Percentiles rank a stretch among this genome's conserved stretches.
Conservation (phyloP, 805 yeast species). For the Brettanomyces nanus region DNA sequence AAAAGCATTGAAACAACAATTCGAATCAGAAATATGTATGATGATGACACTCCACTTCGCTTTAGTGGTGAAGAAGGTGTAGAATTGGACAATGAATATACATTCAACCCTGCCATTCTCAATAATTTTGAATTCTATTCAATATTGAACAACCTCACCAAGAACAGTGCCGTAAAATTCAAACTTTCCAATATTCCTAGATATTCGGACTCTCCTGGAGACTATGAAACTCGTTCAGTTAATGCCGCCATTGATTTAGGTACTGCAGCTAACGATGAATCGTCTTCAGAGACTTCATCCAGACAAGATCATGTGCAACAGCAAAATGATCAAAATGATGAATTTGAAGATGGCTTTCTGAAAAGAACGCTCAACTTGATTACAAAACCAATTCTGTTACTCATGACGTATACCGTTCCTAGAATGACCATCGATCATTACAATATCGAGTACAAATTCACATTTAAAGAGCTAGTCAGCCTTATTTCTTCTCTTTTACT, state of each 20-base stretch:
- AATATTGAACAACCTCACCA: conserved; percentile 18
- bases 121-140: conserved; percentile 22
- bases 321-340: conserved; percentile 4
- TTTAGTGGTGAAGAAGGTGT: conserved; percentile 14
- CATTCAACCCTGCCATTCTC: conserved; percentile 22
- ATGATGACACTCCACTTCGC: conserved; percentile 15
- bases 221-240: conserved; percentile 15
- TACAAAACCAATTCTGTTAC: conserved; percentile 13
- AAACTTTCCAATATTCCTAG: conserved; percentile 7
- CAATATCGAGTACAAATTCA: conserved; percentile 14
- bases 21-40: conserved; percentile 22
- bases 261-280: conserved; percentile 10
- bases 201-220: conserved; percentile 12
- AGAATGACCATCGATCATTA: conserved; percentile 16
- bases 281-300: conserved; percentile 1
- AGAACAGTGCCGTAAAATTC: conserved; percentile 12
- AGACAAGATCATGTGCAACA: conserved; percentile 5
- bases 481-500: conserved; percentile 14
- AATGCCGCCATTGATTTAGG: too few relatives aligned
- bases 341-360: background rate
- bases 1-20: conserved; percentile 12
- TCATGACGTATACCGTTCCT: conserved; percentile 20
- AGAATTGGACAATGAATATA: conserved; percentile 23
- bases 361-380: conserved; percentile 8
- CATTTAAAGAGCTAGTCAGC: conserved; percentile 10